phyloP scores from a whole-genome alignment of 2,329 filamentous ascomycete genomes.

The Geosmithia flava region DNA sequence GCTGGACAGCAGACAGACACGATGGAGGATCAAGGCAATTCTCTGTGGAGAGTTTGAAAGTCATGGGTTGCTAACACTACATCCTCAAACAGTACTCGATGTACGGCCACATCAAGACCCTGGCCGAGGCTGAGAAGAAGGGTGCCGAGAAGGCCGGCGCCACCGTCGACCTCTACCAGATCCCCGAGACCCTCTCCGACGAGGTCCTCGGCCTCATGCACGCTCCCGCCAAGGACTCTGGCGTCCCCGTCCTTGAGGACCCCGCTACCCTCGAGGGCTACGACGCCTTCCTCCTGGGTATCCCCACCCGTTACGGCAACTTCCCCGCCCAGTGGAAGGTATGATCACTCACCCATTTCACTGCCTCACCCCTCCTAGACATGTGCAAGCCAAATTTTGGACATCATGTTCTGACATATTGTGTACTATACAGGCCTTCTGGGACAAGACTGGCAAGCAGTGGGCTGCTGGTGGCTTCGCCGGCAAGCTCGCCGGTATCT shows the following conservation, averaged over 20 bases:
- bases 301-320: conserved; percentile 94
- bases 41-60: background rate
- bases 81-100: conserved; percentile 61
- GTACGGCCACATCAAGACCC: conserved; percentile 77
- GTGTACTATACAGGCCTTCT: conserved; percentile 47
- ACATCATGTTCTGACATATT: background rate
- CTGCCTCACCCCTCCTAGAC: background rate
- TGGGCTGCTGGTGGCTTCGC: conserved; percentile 67
- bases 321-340: conserved; percentile 92
- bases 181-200: conserved; percentile 73
- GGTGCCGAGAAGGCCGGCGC: conserved; percentile 85
- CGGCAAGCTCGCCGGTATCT: conserved; percentile 86
- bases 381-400: background rate
- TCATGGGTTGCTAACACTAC: background rate
- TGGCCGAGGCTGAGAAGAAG: conserved; percentile 83
- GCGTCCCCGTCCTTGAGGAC: conserved; percentile 50
- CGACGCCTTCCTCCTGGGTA: conserved; percentile 84
- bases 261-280: conserved; percentile 54
- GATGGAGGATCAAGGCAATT: background rate
- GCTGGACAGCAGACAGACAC: background rate
- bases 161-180: conserved; percentile 69
- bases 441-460: conserved; percentile 80
- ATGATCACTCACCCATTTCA: conserved; percentile 3
- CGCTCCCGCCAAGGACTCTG: conserved; percentile 62
- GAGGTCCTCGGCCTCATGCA: conserved; percentile 87